phyloP scores from a whole-genome alignment of 257 asterid species.

The Solanum arcanum region DNA sequence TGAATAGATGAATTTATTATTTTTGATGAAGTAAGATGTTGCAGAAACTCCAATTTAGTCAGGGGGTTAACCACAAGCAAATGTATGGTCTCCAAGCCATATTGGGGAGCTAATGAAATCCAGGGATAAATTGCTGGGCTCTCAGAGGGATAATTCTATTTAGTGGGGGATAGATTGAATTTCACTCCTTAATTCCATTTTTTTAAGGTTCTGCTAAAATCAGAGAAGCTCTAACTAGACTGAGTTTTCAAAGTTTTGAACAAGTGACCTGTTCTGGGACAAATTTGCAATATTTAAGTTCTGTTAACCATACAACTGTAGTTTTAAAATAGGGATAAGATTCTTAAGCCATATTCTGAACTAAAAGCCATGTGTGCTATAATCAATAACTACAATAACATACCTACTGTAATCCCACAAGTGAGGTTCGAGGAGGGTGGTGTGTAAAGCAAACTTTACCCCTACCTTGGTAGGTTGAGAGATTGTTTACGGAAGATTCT shows the following conservation, averaged over 20 bases:
- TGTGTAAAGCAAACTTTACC: background rate
- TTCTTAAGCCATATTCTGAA: background rate
- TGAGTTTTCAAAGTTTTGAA: background rate
- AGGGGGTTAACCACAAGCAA: background rate
- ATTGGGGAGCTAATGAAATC: background rate
- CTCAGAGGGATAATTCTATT: background rate
- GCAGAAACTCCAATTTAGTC: background rate
- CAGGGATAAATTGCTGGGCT: background rate
- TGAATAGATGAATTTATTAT: no score
- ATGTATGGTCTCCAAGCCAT: background rate
- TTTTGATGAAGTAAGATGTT: no score
- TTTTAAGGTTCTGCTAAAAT: background rate
- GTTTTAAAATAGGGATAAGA: background rate
- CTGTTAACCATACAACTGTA: background rate
- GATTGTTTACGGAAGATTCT: background rate
- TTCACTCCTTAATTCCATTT: background rate
- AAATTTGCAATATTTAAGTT: background rate
- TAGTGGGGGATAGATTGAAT: background rate
- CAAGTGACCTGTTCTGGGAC: background rate
- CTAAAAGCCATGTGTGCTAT: background rate
- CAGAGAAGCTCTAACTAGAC: background rate
- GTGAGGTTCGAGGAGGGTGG: background rate
- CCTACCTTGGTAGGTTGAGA: background rate
- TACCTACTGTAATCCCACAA: background rate
- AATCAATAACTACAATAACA: background rate